Conservation (phyloP, 345 rosid species). For the Hevea brasiliensis region DNA sequence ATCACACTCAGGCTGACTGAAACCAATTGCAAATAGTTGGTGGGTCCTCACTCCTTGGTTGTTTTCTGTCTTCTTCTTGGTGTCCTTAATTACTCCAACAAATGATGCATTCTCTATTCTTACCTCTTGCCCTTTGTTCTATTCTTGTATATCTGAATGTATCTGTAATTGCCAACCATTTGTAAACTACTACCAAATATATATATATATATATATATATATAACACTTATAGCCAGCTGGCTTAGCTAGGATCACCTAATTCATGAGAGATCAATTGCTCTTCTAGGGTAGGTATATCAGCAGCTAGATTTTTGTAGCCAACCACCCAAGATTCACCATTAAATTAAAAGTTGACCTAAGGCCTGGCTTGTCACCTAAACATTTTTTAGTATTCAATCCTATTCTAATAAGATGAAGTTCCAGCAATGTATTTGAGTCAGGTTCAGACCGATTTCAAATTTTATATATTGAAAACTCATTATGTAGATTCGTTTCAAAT, state of each 20-base stretch:
- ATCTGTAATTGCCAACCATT: neutral
- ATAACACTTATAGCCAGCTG: neutral
- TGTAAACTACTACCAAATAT: neutral
- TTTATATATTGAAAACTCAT: no score
- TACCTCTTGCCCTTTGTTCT: neutral
- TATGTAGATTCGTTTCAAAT: no score
- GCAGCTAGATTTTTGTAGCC: constrained; percentile 1
- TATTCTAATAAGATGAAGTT: no score
- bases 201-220: neutral
- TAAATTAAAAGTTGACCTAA: constrained; percentile 15
- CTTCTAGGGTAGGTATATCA: neutral
- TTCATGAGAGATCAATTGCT: neutral
- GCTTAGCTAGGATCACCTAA: neutral
- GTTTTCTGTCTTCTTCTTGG: neutral
- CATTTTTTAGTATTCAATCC: no score
- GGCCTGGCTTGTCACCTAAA: constrained; percentile 24
- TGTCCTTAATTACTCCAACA: neutral
- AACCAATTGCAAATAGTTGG: neutral
- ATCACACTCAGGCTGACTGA: neutral
- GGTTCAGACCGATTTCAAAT: no score
- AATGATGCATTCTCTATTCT: neutral
- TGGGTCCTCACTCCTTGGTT: neutral
- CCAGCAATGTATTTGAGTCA: no score
- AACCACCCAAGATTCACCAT: constrained; percentile 15
- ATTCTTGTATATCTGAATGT: neutral